phyloP scores from a whole-genome alignment of 2,329 filamentous ascomycete genomes.

The Geoglossum cookeanum region DNA sequence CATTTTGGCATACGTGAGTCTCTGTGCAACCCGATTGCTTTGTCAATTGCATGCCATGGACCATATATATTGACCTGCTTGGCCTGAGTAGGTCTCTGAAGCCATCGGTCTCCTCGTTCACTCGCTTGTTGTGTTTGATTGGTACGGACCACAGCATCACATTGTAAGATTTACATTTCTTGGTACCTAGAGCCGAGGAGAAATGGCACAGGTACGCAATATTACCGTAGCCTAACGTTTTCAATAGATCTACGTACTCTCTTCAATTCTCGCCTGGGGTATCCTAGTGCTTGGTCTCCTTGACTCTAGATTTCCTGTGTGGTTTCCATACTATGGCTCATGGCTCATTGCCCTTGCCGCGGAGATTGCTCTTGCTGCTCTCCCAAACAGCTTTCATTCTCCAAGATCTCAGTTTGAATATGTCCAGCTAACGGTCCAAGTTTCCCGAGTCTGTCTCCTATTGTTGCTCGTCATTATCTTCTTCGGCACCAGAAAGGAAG shows the following conservation, averaged over 20 bases:
- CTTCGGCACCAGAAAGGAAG: conserved; percentile 13
- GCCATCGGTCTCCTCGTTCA: conserved; percentile 13
- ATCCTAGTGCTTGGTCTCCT: conserved; percentile 37
- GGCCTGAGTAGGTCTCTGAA: conserved; percentile 14
- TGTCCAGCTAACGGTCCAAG: conserved; percentile 4
- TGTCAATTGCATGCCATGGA: neutral
- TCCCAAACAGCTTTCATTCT: conserved; percentile 13
- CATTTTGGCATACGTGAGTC: conserved; percentile 23
- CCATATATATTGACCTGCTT: neutral
- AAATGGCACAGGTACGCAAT: neutral
- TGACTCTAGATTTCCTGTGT: conserved; percentile 31
- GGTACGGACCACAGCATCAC: conserved; percentile 14
- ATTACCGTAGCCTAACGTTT: neutral
- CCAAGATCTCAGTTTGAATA: neutral
- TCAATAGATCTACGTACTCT: conserved; percentile 34
- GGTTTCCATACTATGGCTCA: conserved; percentile 44
- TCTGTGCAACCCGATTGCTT: neutral
- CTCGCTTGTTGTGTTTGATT: conserved; percentile 9
- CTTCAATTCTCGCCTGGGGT: conserved; percentile 44
- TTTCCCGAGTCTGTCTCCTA: conserved; percentile 16
- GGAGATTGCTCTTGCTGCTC: conserved; percentile 30
- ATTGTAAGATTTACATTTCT: conserved; percentile 12
- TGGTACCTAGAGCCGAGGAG: neutral
- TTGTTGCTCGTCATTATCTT: conserved; percentile 20
- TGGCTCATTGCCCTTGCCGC: conserved; percentile 39